A percentile compares a stretch with the other conserved stretches of the same genome.
Evolutionary conservation across 176 grass and related monocot species (phyloP).

Genomic region (Tuctoria greenei): DNA sequence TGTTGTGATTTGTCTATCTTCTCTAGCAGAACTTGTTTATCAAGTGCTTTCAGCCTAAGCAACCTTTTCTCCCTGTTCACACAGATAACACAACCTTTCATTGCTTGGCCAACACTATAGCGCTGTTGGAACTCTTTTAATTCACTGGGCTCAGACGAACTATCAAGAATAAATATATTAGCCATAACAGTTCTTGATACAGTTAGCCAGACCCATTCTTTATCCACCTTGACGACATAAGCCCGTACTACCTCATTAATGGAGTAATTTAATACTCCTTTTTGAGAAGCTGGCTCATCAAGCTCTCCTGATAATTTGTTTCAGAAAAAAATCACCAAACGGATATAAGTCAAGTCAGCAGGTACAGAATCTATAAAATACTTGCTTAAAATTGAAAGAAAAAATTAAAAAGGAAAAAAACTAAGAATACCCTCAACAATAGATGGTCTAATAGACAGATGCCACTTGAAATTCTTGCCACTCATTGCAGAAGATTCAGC

Average conservation of each 20-base stretch:
- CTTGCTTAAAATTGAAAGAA: constrained; percentile 15
- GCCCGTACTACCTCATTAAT: constrained; percentile 46
- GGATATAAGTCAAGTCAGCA: constrained; percentile 18
- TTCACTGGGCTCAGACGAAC: constrained; percentile 67
- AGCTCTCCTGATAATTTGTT: constrained; percentile 41
- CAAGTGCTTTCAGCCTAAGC: constrained; percentile 60
- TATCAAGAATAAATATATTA: constrained; percentile 89
- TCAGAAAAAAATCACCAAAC: constrained; percentile 8
- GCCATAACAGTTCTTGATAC: constrained; percentile 80
- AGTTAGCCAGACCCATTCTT: constrained; percentile 82
- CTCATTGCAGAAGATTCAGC: constrained; percentile 54
- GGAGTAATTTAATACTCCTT: constrained; percentile 47
- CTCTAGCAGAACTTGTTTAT: constrained; percentile 18
- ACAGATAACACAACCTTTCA: constrained; percentile 58
- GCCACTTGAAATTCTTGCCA: constrained; percentile 61
- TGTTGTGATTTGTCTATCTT: constrained; percentile 30
- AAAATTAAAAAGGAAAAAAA: neutral
- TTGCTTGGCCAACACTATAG: constrained; percentile 65
- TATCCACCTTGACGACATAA: constrained; percentile 85
- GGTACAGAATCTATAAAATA: constrained; percentile 19
- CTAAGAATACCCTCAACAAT: constrained; percentile 53
- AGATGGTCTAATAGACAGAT: constrained; percentile 86
- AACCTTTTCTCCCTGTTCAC: constrained; percentile 75
- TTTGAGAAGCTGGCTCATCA: constrained; percentile 31
- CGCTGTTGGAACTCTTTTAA: constrained; percentile 71